Percentiles rank a stretch among this genome's conserved stretches.
Conservation (phyloP, 2,329 filamentous ascomycete genomes). For the Stachybotrys elegans region DNA sequence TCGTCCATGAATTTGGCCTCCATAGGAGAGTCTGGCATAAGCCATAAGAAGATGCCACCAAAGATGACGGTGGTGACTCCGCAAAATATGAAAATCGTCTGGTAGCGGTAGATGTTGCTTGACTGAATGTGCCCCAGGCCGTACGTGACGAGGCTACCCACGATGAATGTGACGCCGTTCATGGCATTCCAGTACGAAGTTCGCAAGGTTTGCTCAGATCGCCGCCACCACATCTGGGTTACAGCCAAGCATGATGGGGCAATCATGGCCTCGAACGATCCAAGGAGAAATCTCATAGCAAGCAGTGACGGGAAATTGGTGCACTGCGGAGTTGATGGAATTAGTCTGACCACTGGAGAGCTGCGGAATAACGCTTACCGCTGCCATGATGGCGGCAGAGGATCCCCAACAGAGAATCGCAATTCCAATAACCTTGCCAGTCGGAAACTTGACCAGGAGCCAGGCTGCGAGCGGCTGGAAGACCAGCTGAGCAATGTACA, state of each 20-base stretch:
- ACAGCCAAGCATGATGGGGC: constrained; percentile 44
- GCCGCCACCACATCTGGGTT: constrained; percentile 24
- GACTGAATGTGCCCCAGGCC: neutral
- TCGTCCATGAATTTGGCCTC: neutral
- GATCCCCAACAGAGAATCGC: constrained; percentile 46
- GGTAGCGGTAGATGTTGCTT: neutral
- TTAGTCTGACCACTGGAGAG: no score
- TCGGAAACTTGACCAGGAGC: constrained; percentile 43
- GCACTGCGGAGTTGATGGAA: no score
- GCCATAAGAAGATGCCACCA: neutral
- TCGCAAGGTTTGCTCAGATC: constrained; percentile 4
- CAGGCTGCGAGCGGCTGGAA: constrained; percentile 46
- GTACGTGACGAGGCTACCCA: neutral
- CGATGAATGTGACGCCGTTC: constrained; percentile 48
- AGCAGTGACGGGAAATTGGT: constrained; percentile 39
- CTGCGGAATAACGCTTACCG: no score
- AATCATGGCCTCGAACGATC: constrained; percentile 39
- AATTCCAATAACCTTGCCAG: constrained; percentile 42
- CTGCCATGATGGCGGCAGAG: constrained; percentile 37
- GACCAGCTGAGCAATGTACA: constrained; percentile 50
- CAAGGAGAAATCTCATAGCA: constrained; percentile 35
- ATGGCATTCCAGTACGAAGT: constrained; percentile 44
- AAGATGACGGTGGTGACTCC: neutral
- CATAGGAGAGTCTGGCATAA: neutral
- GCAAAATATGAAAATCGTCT: neutral